Evolutionary conservation across 495 filamentous ascomycete species (phyloP).

Genomic region (Alectoria sarmentosa): DNA sequence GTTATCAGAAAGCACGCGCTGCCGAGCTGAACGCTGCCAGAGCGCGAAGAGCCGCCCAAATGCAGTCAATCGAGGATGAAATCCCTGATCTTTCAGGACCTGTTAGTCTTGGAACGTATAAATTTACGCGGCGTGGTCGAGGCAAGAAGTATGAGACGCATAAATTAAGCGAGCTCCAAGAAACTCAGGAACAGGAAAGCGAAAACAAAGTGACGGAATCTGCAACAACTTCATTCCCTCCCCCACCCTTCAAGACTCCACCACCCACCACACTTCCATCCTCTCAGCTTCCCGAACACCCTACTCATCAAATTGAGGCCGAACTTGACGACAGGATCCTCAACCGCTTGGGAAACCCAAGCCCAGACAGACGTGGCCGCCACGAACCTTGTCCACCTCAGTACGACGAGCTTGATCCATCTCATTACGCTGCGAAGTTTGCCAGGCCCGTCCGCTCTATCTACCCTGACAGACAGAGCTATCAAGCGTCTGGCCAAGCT

Average conservation of each 20-base stretch:
- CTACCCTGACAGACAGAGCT: neutral
- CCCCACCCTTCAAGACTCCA: neutral
- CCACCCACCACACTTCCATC: neutral
- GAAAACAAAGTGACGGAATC: slow-evolving; percentile 2
- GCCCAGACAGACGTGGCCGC: neutral
- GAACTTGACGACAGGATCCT: neutral
- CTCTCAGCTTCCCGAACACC: neutral
- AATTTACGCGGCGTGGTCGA: neutral
- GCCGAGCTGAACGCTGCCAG: slow-evolving; percentile 7
- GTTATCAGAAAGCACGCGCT: slow-evolving; percentile 3
- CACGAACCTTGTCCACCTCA: neutral
- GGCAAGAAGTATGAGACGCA: slow-evolving; percentile 8
- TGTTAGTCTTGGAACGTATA: neutral
- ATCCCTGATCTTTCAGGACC: neutral
- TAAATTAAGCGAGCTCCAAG: slow-evolving; percentile 9
- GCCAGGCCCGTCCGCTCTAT: neutral
- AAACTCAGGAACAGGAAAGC: neutral
- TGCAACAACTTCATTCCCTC: neutral
- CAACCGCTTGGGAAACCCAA: neutral
- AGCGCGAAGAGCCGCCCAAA: slow-evolving; percentile 2
- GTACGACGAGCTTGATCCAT: neutral
- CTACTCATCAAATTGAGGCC: neutral
- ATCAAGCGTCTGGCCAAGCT: neutral
- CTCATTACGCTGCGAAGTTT: neutral
- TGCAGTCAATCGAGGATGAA: neutral